These are phyloP conservation scores for Rhizopogon vulgaris DNA, from an alignment of 768 basidiomycete genomes.

Conservation along the genomic window DNA sequence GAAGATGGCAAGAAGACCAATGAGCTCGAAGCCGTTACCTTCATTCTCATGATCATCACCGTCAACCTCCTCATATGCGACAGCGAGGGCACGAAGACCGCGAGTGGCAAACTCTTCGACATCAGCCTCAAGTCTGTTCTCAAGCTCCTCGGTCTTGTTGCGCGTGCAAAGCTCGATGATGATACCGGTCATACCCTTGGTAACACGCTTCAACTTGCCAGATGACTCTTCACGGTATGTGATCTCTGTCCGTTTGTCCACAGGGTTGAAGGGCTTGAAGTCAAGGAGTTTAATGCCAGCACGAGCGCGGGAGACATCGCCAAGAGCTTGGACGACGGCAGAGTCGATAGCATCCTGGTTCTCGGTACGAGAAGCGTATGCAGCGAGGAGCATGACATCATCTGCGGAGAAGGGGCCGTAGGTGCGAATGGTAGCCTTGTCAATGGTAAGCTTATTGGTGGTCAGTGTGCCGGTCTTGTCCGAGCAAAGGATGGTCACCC, in stretches of 20 bases:
- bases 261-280: slow-evolving; percentile 99
- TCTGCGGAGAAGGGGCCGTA: slow-evolving; percentile 87
- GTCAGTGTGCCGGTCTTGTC: slow-evolving; percentile 99
- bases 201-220: slow-evolving; percentile 97
- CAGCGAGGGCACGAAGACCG: slow-evolving; percentile 94
- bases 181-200: slow-evolving; percentile 99
- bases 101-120: slow-evolving; percentile 94
- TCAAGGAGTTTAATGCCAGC: slow-evolving; percentile 93
- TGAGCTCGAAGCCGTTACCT: slow-evolving; percentile 95
- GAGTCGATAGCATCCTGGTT: slow-evolving; percentile 97
- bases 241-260: slow-evolving; percentile 98
- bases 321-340: slow-evolving; percentile 77
- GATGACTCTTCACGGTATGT: slow-evolving; percentile 92
- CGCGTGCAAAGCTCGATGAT: slow-evolving; percentile 96
- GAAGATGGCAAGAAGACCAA: slow-evolving; percentile 95
- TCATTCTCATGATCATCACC: slow-evolving; percentile 77
- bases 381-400: slow-evolving; percentile 88
- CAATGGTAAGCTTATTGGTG: slow-evolving; percentile 99
- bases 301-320: slow-evolving; percentile 69
- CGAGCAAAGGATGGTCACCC: slow-evolving; percentile 97
- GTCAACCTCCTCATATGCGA: slow-evolving; percentile 91
- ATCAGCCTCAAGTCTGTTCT: slow-evolving; percentile 87
- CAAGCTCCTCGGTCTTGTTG: slow-evolving; percentile 92
- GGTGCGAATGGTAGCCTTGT: slow-evolving; percentile 84
- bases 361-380: slow-evolving; percentile 96